Conservation (phyloP, 371 early-diverging fungal genomes). For the Apophysomyces elegans region DNA sequence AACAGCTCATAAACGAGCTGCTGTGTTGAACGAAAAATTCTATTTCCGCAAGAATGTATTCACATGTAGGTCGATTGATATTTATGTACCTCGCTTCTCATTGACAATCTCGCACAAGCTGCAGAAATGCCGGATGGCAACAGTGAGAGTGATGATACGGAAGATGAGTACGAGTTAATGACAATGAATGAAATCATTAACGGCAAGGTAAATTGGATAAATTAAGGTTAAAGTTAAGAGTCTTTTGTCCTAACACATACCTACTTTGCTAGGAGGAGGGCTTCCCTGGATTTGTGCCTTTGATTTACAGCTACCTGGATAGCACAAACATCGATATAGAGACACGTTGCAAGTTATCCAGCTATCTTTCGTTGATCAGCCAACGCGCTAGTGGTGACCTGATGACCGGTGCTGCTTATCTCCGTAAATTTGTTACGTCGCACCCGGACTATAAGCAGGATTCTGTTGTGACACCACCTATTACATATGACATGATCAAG, state of each 20-base stretch:
- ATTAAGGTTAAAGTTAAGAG: too few species aligned
- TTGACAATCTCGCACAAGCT: neutral
- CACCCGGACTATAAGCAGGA: slow-evolving; percentile 95
- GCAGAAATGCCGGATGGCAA: slow-evolving; percentile 3
- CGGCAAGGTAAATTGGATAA: slow-evolving; percentile 63
- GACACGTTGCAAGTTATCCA: slow-evolving; percentile 68
- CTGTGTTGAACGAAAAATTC: slow-evolving; percentile 82
- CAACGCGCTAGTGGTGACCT: slow-evolving; percentile 81
- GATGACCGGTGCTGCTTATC: slow-evolving; percentile 91
- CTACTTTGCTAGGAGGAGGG: slow-evolving; percentile 43
- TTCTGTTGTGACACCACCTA: slow-evolving; percentile 81
- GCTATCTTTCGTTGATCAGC: slow-evolving; percentile 84
- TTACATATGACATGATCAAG: slow-evolving; percentile 88
- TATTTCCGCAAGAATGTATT: slow-evolving; percentile 89
- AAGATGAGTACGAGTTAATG: slow-evolving; percentile 77
- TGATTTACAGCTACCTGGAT: slow-evolving; percentile 83
- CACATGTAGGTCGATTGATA: slow-evolving; percentile 32
- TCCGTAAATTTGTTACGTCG: slow-evolving; percentile 85
- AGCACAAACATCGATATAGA: slow-evolving; percentile 70
- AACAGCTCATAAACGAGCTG: slow-evolving; percentile 86
- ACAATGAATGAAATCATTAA: slow-evolving; percentile 95
- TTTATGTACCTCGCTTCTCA: neutral
- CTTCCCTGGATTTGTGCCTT: slow-evolving; percentile 87
- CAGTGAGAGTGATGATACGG: slow-evolving; percentile 26
- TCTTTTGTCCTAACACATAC: too few species aligned